Conservation (phyloP, 345 rosid genomes). For the Acer negundo region DNA sequence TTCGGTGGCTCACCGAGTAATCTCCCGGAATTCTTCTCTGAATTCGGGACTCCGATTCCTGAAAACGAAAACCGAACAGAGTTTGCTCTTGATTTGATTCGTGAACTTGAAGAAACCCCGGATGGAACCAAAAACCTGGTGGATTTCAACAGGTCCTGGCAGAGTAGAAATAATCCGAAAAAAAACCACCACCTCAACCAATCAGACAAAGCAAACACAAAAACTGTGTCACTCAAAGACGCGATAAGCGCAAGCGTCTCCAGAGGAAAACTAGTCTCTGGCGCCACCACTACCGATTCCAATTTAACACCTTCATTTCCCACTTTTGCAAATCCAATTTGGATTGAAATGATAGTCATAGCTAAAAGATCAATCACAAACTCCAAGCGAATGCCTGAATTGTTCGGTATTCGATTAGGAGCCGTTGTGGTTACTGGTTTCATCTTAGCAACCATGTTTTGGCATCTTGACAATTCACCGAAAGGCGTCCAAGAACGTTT, state of each 20-base stretch:
- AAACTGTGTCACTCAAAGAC: conserved; percentile 56
- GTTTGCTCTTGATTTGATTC: conserved; percentile 80
- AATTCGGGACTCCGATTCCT: conserved; percentile 85
- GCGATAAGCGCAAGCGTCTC: conserved; percentile 81
- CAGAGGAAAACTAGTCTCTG: conserved; percentile 81
- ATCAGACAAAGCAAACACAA: neutral
- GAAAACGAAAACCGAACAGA: conserved; percentile 85
- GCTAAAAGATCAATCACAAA: conserved; percentile 66
- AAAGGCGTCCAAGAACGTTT: conserved; percentile 83
- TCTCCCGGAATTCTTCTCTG: conserved; percentile 64
- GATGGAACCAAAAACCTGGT: conserved; percentile 66
- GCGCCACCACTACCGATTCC: conserved; percentile 45
- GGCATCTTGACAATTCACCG: conserved; percentile 78
- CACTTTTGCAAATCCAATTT: conserved; percentile 75
- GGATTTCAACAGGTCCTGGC: conserved; percentile 79
- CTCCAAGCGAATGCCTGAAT: conserved; percentile 82
- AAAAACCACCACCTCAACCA: conserved; percentile 12
- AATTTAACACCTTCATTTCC: conserved; percentile 54
- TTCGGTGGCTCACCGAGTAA: conserved; percentile 64
- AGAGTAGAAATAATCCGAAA: conserved; percentile 26
- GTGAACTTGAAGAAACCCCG: conserved; percentile 78
- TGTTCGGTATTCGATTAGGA: conserved; percentile 72
- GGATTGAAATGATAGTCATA: conserved; percentile 81
- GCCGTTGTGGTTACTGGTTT: conserved; percentile 82
- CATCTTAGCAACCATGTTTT: conserved; percentile 82